Conservation (phyloP, 331 rosid genomes). For the Saraca asoca region DNA sequence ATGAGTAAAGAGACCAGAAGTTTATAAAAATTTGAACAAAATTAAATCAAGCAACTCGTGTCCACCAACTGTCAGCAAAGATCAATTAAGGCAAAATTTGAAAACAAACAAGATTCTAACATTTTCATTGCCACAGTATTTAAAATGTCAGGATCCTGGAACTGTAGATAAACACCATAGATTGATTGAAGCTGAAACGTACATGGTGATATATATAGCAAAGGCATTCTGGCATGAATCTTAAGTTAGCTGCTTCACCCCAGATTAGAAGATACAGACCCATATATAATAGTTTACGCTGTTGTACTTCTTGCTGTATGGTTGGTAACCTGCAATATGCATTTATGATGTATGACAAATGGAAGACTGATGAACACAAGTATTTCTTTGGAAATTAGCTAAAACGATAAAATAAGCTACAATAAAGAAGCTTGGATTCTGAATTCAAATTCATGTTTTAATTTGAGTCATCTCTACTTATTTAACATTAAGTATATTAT, state of each 20-base stretch:
- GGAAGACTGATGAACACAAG: slow-evolving; percentile 1
- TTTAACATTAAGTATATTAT: slow-evolving; percentile 17
- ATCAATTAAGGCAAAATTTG: slow-evolving; percentile 26
- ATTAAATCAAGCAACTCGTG: slow-evolving; percentile 28
- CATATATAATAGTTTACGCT: slow-evolving; percentile 92
- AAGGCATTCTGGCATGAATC: slow-evolving; percentile 99
- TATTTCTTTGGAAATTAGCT: slow-evolving; percentile 6
- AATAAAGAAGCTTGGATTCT: slow-evolving; percentile 15
- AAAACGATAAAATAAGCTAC: slow-evolving; percentile 8
- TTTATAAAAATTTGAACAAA: not conserved
- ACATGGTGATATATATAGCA: slow-evolving; percentile 98
- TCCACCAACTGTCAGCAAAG: not conserved
- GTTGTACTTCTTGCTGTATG: slow-evolving; percentile 98
- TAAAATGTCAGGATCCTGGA: not conserved
- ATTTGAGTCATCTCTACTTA: slow-evolving; percentile 8
- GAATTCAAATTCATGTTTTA: slow-evolving; percentile 23
- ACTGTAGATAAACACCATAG: slow-evolving; percentile 8
- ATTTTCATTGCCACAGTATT: not conserved
- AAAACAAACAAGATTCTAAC: slow-evolving; percentile 1
- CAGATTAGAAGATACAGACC: slow-evolving; percentile 96
- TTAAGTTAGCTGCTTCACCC: slow-evolving; percentile 99
- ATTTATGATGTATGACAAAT: slow-evolving; percentile 20
- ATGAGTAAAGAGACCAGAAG: slow-evolving; percentile 31
- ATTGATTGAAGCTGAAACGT: slow-evolving; percentile 32
- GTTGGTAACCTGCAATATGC: slow-evolving; percentile 82